Evolutionary conservation across 345 rosid species (phyloP), one percentile per base, ranked within the genome.

Genomic region (Eutrema yunnanense): DNA sequence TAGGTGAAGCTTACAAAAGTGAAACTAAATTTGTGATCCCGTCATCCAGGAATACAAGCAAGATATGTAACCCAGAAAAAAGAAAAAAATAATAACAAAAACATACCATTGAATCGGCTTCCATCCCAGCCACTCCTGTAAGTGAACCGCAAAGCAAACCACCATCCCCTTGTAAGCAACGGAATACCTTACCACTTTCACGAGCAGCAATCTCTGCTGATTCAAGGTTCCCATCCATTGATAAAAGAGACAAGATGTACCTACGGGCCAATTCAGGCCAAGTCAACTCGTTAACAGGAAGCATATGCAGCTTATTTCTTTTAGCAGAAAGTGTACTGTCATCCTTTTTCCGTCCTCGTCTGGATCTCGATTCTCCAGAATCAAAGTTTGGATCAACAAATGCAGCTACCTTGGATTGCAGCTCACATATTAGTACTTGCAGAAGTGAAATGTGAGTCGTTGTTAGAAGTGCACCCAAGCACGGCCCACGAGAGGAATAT

Each of bases 211-310:
- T 79, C 78, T 92, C 99, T 55, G 88, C 80, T 69, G 97, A 92
- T 48, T 95, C 99, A 75, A 87, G 87, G 79, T 84, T 84, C 62
- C 96, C 92, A 64, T 87, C 93, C 97, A 95, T 86, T 73, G 93
- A 77, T 72, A 85, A 71, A 78, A 92, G 77, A 69, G 99, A 86
- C 84, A 92, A 82, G 53, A 87, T 37, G 59, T 89, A 95, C 65
- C 99, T 82, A 73, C 97, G 87, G 80, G 92, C 92, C 82, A 95
- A 77, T 73, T 92, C 99, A 32, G 96, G 99, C 99, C 97, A 95
- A 43, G 93, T 95, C 67, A 95, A 61, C 70, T 86, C 96, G 80
- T 95, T 95, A 55, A 95, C 64, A 69, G 99, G 96, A 52, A 92
- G 93, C 87, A 84, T 78, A 77, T 73, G 80, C 78, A 90, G 84